These are phyloP conservation scores for Otatea glauca DNA, from an alignment of 176 grass and related monocot species.

Conservation along the genomic window DNA sequence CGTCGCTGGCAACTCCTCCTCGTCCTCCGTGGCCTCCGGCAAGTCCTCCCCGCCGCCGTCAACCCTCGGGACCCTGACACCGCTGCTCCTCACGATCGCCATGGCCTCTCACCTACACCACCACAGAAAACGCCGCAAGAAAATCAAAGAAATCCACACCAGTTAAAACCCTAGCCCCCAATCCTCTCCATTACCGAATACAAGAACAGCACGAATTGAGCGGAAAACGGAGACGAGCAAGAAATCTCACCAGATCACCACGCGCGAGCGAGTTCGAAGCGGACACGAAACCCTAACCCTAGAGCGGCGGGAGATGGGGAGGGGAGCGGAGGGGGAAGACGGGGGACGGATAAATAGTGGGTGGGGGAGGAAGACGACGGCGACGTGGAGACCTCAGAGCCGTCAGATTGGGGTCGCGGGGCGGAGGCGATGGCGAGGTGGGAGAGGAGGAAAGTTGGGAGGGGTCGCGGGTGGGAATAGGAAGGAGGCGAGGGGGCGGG, in stretches of 20 bases:
- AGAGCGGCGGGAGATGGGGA: slow-evolving; percentile 40
- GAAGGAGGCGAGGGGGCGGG: slow-evolving; percentile 27
- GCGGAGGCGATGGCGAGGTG: neutral
- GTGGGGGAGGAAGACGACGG: slow-evolving; percentile 69
- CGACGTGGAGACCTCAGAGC: slow-evolving; percentile 44
- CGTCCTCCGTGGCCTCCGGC: slow-evolving; percentile 56
- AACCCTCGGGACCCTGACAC: slow-evolving; percentile 55
- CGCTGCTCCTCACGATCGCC: slow-evolving; percentile 72
- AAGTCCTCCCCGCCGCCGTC: slow-evolving; percentile 46
- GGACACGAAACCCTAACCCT: slow-evolving; percentile 60
- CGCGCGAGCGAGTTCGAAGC: neutral
- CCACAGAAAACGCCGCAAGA: neutral
- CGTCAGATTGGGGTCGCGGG: slow-evolving; percentile 43
- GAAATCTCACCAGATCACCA: slow-evolving; percentile 29
- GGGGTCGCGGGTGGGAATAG: slow-evolving; percentile 42
- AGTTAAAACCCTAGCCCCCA: slow-evolving; percentile 61
- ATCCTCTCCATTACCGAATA: neutral
- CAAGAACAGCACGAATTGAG: neutral
- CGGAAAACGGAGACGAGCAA: neutral
- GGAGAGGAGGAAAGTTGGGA: neutral
- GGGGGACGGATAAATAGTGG: slow-evolving; percentile 62
- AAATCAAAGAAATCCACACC: neutral
- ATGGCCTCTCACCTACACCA: slow-evolving; percentile 47
- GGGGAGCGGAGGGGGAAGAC: neutral
- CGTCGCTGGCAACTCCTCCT: slow-evolving; percentile 48